Conservation (phyloP, 169 alveolate species). For the Cryptosporidium ryanae region DNA sequence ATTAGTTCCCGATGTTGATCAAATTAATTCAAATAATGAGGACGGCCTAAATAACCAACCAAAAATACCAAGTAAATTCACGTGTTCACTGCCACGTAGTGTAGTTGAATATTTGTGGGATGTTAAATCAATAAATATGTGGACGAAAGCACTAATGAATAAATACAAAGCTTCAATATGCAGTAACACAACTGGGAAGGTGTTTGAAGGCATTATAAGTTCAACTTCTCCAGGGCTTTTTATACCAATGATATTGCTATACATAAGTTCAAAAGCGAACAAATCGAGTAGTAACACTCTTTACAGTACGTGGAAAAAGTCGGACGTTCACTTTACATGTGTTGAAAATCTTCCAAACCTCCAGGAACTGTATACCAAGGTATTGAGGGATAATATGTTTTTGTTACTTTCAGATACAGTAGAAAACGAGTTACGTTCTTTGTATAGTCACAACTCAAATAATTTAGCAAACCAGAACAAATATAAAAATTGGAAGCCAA, state of each 20-base stretch:
- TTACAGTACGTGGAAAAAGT: constrained; percentile 36
- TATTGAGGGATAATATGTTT: constrained; percentile 38
- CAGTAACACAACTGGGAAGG: constrained; percentile 11
- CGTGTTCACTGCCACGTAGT: constrained; percentile 64
- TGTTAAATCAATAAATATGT: constrained; percentile 38
- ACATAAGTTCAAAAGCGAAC: constrained; percentile 51
- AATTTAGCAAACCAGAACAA: not conserved
- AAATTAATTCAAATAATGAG: constrained; percentile 7
- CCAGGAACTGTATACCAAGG: constrained; percentile 40
- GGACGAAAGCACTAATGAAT: constrained; percentile 32
- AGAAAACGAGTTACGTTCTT: constrained; percentile 30
- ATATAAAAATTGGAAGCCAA: constrained; percentile 65
- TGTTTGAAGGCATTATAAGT: constrained; percentile 53
- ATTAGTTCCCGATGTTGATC: constrained; percentile 8
- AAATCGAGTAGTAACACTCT: constrained; percentile 21
- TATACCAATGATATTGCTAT: constrained; percentile 41
- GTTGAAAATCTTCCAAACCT: constrained; percentile 69
- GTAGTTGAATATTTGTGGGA: constrained; percentile 66
- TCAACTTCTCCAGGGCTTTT: constrained; percentile 65
- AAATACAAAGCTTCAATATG: constrained; percentile 12
- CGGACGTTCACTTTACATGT: constrained; percentile 67
- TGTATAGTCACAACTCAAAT: constrained; percentile 23
- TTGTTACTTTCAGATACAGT: constrained; percentile 44
- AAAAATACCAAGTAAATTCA: constrained; percentile 5
- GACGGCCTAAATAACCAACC: not conserved